Evolutionary conservation across 139 green algal species (phyloP).

Genomic region (Tetradesmus lagerheimii): DNA sequence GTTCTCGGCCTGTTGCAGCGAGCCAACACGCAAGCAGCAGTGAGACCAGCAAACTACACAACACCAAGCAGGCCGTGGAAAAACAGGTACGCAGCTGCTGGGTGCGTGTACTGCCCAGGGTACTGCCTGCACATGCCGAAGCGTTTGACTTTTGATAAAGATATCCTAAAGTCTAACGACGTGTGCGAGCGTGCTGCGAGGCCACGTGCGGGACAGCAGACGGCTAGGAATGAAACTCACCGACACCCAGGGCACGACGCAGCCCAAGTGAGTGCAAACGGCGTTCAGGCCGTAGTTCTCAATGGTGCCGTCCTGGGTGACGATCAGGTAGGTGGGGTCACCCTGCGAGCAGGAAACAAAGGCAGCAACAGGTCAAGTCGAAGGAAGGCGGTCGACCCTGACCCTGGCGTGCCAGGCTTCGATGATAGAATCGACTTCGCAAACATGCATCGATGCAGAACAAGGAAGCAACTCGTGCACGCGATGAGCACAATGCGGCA

Average conservation of each 20-base stretch:
- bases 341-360: slow-evolving; percentile 65
- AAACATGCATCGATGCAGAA: background rate
- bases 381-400: background rate
- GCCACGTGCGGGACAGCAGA: background rate
- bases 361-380: background rate
- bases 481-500: background rate
- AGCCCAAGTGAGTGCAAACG: slow-evolving; percentile 99
- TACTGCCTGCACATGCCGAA: slow-evolving; percentile 4
- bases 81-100: no score
- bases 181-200: no score
- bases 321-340: slow-evolving; percentile 98
- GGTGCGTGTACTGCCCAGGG: no score
- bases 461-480: background rate
- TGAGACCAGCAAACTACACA: background rate
- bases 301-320: slow-evolving; percentile 85
- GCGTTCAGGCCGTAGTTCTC: slow-evolving; percentile 98
- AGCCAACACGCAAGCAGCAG: background rate
- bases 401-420: background rate
- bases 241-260: slow-evolving; percentile 98
- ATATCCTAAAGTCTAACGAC: no score
- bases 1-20: slow-evolving; percentile 89
- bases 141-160: no score
- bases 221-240: slow-evolving; percentile 70
- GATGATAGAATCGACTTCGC: background rate
- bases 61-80: background rate